Base-by-base conservation (phyloP, 1,284 basidiomycete species). In the Naganishia liquefaciens region DNA sequence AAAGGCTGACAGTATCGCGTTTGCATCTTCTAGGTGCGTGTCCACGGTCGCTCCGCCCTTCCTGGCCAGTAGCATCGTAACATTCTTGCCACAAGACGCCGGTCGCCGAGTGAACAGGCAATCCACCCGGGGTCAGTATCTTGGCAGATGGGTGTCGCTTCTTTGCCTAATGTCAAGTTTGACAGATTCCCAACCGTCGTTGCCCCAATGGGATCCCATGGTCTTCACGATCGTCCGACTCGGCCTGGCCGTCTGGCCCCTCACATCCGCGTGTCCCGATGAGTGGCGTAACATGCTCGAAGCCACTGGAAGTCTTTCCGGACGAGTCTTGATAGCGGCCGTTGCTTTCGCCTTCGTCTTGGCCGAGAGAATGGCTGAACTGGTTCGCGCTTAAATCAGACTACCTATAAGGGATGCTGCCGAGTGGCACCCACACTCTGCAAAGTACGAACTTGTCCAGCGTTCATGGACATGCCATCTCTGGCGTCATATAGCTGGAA, bases 181-280 rank as follows among this genome's bases (percentile, higher is more conserved):
- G 44, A 19, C 54, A 68, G 67, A 62, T 9, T 54, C 71, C 28
- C 28, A 50, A 30, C 70, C 71, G 13, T 66, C 73, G 19, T 67
- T 62, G 27, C 74, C 75, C 0, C 74, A 70, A 2, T 61, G 73
- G 33, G 78, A 79, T 69, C 70, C 73, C 10, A 69, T 79, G 42
- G 68, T 75, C 9, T 79, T 76, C 66, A 65, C 74, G 17, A 52
- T 79, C 21, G 70, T 76, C 72, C 72, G 78, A 25, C 69, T 77
- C 21, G 74, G 74, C 3, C 65, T 76, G 37, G 72, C 78, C 47
- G 54, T 77, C 52, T 70, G 74, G 50, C 75, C 76, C 6, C 72
- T 79, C 11, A 77, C 75, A 15, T 71, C 70, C 40, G 76, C 76
- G 15, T 73, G 76, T 0, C 77, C 78, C 6, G 67, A 69, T 2